Evolutionary conservation across 805 yeast genomes (phyloP), one percentile per base, ranked within the genome.

Genomic region (Pichia scutulata): DNA sequence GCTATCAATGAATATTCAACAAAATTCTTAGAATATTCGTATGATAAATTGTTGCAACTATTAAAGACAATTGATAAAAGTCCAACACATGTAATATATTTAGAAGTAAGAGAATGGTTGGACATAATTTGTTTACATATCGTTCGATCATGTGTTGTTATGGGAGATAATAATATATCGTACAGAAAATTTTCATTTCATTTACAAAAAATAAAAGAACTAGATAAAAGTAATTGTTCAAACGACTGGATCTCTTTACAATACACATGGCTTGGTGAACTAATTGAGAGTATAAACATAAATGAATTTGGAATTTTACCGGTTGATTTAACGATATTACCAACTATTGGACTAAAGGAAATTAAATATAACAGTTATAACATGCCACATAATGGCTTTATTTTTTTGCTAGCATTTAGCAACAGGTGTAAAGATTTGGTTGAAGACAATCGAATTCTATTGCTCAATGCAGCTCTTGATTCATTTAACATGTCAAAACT

Each of bases 101-200:
- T 56, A 4, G 72, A 77, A 40, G 63, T 75, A 37, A 62, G 87
- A 41, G 59, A 61, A 10, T 63, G 84, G 44, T 62, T 85, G 7
- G 95, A 88, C 59, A 62, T 79, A 4, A 59, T 78, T 7, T 82
- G 84, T 0, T 71, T 84, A 46, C 86, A 84, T 57, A 80, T 86
- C 10, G 77, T 78, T 8, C 73, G 85, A 54, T 70, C 81, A 1
- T 77, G 80, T 56, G 69, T 86, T 24, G 79, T 84, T 14, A 51
- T 78, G 14, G 85, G 78, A 41, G 80, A 77, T 53, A 75, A 84
- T 1, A 71, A 80, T 39, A 57, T 71, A 44, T 87, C 90, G 0
- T 77, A 80, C 57, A 70, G 75, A 52, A 84, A 81, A 61, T 88
- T 86, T 60, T 73, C 73, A 39, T 71, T 77, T 19, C 96, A 88